Evolutionary conservation across 805 yeast genomes (phyloP).

Genomic region (Sugiyamaella qingdaonensis): DNA sequence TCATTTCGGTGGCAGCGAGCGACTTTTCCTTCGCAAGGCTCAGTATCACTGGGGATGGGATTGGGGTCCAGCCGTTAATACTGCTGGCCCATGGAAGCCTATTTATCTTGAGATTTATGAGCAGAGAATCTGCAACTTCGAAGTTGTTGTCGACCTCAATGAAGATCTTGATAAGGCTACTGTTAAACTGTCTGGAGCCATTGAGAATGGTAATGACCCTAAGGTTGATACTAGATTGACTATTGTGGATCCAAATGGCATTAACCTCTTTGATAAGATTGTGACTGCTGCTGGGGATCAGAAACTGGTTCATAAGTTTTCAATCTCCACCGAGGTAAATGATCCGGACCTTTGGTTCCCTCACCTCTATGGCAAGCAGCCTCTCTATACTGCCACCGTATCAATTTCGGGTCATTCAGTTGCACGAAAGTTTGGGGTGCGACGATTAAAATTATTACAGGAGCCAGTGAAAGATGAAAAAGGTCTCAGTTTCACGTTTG

Average conservation of each 20-base stretch:
- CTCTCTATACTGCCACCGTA: conserved; percentile 30
- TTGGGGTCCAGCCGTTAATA: conserved; percentile 46
- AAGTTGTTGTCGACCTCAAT: neutral
- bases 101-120: conserved; percentile 29
- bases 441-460: conserved; percentile 41
- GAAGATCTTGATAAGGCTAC: neutral
- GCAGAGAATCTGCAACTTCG: conserved; percentile 20
- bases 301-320: too few species aligned
- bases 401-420: neutral
- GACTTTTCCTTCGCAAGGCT: conserved; percentile 39
- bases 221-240: neutral
- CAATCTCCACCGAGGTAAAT: conserved; percentile 12
- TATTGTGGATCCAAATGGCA: neutral
- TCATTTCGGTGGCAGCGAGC: too few species aligned
- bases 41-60: conserved; percentile 58
- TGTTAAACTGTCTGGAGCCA: neutral
- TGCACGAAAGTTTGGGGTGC: conserved; percentile 34
- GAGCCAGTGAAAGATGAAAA: conserved; percentile 27
- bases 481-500: conserved; percentile 41
- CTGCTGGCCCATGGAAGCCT: conserved; percentile 45
- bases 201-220: neutral
- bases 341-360: conserved; percentile 42
- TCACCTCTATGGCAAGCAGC: conserved; percentile 35
- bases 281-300: neutral
- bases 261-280: neutral